phyloP scores from a whole-genome alignment of 306 rosid genomes.

The Dicorynia guianensis region DNA sequence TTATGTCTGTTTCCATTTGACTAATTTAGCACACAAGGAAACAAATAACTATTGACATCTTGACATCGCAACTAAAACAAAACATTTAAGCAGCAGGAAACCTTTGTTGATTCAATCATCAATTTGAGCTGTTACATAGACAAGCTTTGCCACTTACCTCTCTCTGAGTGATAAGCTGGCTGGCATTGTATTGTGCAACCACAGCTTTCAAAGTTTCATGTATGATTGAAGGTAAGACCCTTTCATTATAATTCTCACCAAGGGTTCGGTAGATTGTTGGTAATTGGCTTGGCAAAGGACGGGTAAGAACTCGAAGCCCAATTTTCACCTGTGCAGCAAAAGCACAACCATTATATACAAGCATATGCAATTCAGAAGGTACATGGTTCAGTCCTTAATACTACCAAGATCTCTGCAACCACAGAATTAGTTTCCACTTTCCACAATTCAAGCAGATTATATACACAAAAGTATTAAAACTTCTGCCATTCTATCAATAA shows the following conservation, averaged over 20 bases:
- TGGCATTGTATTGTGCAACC: conserved; percentile 87
- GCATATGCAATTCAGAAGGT: background rate
- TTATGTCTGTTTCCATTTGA: background rate
- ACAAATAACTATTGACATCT: background rate
- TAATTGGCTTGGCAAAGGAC: conserved; percentile 69
- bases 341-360: background rate
- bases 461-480: background rate
- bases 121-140: background rate
- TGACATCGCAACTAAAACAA: background rate
- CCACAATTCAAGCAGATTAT: conserved; percentile 12
- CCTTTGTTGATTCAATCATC: background rate
- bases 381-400: too few relatives aligned
- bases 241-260: conserved; percentile 74
- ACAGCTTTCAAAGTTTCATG: conserved; percentile 91
- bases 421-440: conserved; percentile 44
- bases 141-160: conserved; percentile 57
- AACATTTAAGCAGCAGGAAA: background rate
- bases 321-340: conserved; percentile 64
- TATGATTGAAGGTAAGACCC: conserved; percentile 81
- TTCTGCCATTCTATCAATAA: conserved; percentile 5
- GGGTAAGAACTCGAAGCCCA: conserved; percentile 86
- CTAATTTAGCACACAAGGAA: background rate
- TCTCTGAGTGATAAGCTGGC: conserved; percentile 93
- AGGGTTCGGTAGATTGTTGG: conserved; percentile 76
- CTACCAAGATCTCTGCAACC: too few relatives aligned